Evolutionary conservation across 441 rosid genomes (phyloP).

Genomic region (Raphanus hybrid): DNA sequence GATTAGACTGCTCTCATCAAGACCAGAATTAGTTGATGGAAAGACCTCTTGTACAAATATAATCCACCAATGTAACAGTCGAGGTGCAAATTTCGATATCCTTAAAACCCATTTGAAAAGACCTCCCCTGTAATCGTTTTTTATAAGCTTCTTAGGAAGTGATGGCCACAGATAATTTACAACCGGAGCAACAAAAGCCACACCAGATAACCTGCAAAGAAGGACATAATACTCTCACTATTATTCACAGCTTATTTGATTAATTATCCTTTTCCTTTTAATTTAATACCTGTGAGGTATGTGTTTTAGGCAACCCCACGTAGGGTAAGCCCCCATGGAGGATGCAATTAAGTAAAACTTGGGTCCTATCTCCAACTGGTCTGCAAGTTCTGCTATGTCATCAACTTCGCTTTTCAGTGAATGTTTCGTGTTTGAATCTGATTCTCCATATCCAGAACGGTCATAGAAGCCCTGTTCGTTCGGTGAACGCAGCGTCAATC

Average conservation of each 20-base stretch:
- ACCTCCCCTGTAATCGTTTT: constrained; percentile 52
- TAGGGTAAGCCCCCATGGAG: constrained; percentile 71
- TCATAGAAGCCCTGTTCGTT: constrained; percentile 36
- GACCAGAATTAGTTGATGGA: constrained; percentile 47
- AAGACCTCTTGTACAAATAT: constrained; percentile 45
- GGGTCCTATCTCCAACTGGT: constrained; percentile 54
- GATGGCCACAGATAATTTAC: constrained; percentile 66
- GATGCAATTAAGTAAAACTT: constrained; percentile 60
- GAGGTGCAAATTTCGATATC: constrained; percentile 55
- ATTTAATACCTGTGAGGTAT: constrained; percentile 65
- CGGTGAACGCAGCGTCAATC: no score
- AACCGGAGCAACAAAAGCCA: constrained; percentile 59
- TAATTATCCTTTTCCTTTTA: no score
- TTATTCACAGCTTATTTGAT: background rate
- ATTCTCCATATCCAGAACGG: constrained; percentile 71
- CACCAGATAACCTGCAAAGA: constrained; percentile 60
- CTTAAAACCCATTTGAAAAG: constrained; percentile 45
- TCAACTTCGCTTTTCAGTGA: constrained; percentile 55
- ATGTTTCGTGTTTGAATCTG: constrained; percentile 52
- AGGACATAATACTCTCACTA: background rate
- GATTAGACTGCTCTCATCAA: constrained; percentile 47
- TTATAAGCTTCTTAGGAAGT: constrained; percentile 52
- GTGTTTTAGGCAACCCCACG: constrained; percentile 65
- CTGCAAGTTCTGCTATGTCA: constrained; percentile 66
- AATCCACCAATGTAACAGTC: constrained; percentile 61